Evolutionary conservation across 257 asterid genomes (phyloP), one percentile per base, ranked within the genome.

Genomic region (Fraxinus anomala): DNA sequence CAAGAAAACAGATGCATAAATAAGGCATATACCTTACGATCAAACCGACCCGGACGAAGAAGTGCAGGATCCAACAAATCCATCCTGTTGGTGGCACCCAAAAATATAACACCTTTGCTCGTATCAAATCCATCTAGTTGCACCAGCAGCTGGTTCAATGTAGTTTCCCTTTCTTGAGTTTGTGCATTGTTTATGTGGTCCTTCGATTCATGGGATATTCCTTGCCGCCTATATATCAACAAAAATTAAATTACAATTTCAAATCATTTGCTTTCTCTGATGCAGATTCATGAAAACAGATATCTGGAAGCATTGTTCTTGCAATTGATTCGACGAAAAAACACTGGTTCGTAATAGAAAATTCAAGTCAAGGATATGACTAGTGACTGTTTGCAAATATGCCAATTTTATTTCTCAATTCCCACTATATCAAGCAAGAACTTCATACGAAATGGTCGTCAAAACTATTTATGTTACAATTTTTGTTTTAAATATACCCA

Each of bases 31-130:
- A 92, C 98, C 98, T 95, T 95, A 72, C 98, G 97, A 83, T 93
- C 98, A 87, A 95, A 95, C 72, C 99, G 97, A 82, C 99, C 99
- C 70, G 99, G 99, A 84, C 99, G 98, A 68, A 95, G 98, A 89
- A 93, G 97, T 72, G 99, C 98, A 9, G 99, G 99, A 81, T 96
- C 99, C 73, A 96, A 86, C 87, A 96, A 89, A 88, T 96, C 99
- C 92, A 66, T 93, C 76, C 99, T 83, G 84, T 95, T 95, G 44
- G 99, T 95, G 80, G 99, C 98, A 82, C 97, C 99, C 86, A 95
- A 86, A 78, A 95, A 95, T 76, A 95, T 95, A 72, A 95, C 98
- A 49, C 98, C 99, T 90, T 95, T 93, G 77, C 99, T 97, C 42
- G 99, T 93, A 86, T 95, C 99, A 88, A 95, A 95, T 31, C 98